Percentiles rank a stretch among this genome's conserved stretches.
These are phyloP conservation scores for Nakazawaea populi DNA, from an alignment of 805 yeast species.

Conservation along the genomic window DNA sequence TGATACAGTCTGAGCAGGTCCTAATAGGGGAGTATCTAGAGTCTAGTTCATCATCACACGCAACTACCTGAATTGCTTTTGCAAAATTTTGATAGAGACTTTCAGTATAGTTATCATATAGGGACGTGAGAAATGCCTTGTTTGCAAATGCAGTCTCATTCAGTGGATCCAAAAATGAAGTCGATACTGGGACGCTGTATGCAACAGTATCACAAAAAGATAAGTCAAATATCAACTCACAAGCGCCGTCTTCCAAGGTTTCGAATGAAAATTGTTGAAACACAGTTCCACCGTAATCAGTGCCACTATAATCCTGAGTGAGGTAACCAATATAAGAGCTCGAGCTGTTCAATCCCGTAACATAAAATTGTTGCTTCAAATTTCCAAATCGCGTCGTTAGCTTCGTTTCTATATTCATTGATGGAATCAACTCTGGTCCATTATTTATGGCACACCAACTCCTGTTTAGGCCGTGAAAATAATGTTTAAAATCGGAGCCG, in stretches of 20 bases:
- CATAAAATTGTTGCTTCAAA: constrained; percentile 54
- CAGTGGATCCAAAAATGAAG: constrained; percentile 11
- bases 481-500: constrained; percentile 29
- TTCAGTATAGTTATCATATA: constrained; percentile 63
- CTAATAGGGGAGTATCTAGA: constrained; percentile 68
- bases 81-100: constrained; percentile 58
- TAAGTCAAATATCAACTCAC: constrained; percentile 69
- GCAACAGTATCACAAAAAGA: constrained; percentile 79
- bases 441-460: constrained; percentile 71
- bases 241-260: constrained; percentile 47
- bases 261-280: constrained; percentile 52
- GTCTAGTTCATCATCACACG: constrained; percentile 67
- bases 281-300: constrained; percentile 55
- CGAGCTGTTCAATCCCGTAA: constrained; percentile 54
- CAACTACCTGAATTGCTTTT: constrained; percentile 65
- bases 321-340: constrained; percentile 62
- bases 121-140: constrained; percentile 27
- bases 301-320: constrained; percentile 39
- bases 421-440: constrained; percentile 35
- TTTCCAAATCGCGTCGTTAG: constrained; percentile 42
- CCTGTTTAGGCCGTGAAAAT: constrained; percentile 34
- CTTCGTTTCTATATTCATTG: constrained; percentile 22
- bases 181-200: constrained; percentile 69
- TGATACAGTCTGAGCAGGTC: constrained; percentile 67
- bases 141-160: constrained; percentile 20